Percentiles rank a stretch among this genome's conserved stretches.
These are phyloP conservation scores for Daldinia loculata DNA, from an alignment of 495 filamentous ascomycete species.

Conservation along the genomic window DNA sequence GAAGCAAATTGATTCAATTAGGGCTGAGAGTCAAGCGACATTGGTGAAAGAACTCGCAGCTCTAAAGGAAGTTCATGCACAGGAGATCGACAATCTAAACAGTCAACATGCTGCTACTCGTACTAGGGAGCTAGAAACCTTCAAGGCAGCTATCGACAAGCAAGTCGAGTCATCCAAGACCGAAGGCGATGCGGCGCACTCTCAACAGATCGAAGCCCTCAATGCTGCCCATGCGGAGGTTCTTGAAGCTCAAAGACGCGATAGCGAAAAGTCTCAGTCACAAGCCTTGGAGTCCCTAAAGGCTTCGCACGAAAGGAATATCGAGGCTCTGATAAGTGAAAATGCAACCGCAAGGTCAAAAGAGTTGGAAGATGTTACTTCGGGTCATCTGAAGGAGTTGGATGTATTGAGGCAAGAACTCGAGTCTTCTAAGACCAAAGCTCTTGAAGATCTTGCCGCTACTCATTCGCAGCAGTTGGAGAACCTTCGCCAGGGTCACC, in stretches of 20 bases:
- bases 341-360: conserved; percentile 31
- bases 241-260: conserved; percentile 44
- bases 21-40: conserved; percentile 35
- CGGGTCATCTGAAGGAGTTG: conserved; percentile 39
- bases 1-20: conserved; percentile 38
- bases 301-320: conserved; percentile 41
- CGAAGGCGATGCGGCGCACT: conserved; percentile 42
- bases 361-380: conserved; percentile 34
- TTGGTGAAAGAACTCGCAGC: conserved; percentile 37
- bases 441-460: conserved; percentile 19
- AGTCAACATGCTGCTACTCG: conserved; percentile 43
- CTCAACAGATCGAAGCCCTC: conserved; percentile 43
- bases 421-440: conserved; percentile 26
- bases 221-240: conserved; percentile 45
- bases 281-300: conserved; percentile 44
- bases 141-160: conserved; percentile 44
- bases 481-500: conserved; percentile 26
- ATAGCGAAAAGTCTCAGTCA: conserved; percentile 41
- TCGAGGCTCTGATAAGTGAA: conserved; percentile 41
- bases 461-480: conserved; percentile 35
- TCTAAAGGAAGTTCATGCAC: conserved; percentile 41
- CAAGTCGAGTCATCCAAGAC: conserved; percentile 45
- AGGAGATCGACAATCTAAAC: conserved; percentile 43
- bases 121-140: conserved; percentile 42
- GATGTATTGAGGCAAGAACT: conserved; percentile 36